Base-by-base conservation (phyloP, 2,329 filamentous ascomycete genomes). In the Paramyrothecium sp. region DNA sequence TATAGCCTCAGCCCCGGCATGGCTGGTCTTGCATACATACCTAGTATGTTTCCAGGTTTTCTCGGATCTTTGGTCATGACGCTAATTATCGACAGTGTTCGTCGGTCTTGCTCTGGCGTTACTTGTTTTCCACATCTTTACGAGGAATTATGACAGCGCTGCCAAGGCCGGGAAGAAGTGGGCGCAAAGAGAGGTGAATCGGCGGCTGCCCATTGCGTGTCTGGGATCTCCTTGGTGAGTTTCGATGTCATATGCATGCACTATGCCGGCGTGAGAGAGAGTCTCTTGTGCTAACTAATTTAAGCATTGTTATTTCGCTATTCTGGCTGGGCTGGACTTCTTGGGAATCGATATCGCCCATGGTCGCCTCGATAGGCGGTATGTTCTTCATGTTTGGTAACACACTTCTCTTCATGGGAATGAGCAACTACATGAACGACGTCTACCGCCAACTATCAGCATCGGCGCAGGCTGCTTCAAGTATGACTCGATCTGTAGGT, bases 291-390 rank as follows among this genome's bases (percentile, higher is more conserved):
- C 54, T 56, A 48, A 55, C 30, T 22, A 7, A 5, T 78, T 33
- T 77, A 75, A 54, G 71, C n/a, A 74, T 88, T 44, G 84, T 85
- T 0, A 68, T 84, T 47, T 80, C 81, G 17, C 72, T 86, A 4
- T 84, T 86, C 68, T 84, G 81, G 81, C 82, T 86, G 57, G 83
- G 82, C 0, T 86, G 83, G 83, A 84, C 83, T 1, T 80, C 82
- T 53, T 79, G 73, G 56, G 47, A 60, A 13, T 60, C 61, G 2
- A 56, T 69, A 0, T 63, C 67, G 3, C 69, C 69, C 1, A 64
- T 70, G 1, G 63, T 81, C 2, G 74, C 75, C 46, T 76, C 70
- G 56, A 68, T 78, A 16, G 72, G 69, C 3, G 71, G 71, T 26
- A 73, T 84, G 21, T 73, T 79, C 44, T 82, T 80, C 49, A 75